These are phyloP conservation scores for Tetrahymena malaccensis DNA, from an alignment of 73 alveolate genomes.

Conservation along the genomic window DNA sequence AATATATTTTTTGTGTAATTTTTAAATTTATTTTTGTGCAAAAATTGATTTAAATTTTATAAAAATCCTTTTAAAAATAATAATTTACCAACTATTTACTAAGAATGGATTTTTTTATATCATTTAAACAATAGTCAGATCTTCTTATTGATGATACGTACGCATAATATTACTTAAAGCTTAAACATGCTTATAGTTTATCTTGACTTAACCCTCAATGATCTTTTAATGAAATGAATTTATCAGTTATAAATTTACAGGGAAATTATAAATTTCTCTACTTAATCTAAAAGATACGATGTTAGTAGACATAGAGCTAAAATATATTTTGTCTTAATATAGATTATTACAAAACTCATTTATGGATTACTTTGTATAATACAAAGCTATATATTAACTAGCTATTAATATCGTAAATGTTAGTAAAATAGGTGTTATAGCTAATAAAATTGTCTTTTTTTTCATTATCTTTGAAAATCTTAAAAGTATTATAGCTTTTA, in stretches of 20 bases:
- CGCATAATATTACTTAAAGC: neutral
- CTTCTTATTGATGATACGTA: neutral
- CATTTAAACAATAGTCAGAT: neutral
- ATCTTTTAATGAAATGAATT: neutral
- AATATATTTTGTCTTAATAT: neutral
- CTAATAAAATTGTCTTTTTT: neutral
- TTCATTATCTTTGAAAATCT: neutral
- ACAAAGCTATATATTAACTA: neutral
- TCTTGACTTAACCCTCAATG: neutral
- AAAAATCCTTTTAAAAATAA: neutral
- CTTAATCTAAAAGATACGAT: neutral
- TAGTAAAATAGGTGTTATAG: neutral
- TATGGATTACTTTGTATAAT: neutral
- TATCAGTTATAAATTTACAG: neutral
- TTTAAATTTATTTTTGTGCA: too few species aligned
- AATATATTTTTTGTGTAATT: too few species aligned
- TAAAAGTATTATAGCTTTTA: too few species aligned
- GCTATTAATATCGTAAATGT: neutral
- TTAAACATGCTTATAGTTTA: neutral
- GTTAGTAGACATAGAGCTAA: neutral
- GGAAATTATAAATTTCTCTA: neutral
- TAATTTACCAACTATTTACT: neutral
- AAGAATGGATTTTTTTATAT: neutral
- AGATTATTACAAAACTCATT: neutral
- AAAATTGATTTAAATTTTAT: too few species aligned